Evolutionary conservation across 1,139 yeast genomes (phyloP), one percentile per base, ranked within the genome.

Genomic region (Suhomyces choctaworum): DNA sequence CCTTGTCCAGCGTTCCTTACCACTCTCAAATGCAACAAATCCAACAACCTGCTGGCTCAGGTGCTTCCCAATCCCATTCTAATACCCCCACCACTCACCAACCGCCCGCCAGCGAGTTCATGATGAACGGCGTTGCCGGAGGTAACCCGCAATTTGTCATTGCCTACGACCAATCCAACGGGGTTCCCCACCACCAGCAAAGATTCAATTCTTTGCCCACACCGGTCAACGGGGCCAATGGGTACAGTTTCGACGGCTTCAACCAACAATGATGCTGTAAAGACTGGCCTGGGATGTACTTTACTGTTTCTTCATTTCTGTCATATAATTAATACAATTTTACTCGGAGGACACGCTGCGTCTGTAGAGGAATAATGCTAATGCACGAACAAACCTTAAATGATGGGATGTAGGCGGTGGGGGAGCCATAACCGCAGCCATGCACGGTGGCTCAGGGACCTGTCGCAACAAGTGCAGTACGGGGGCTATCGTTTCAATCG

Each of bases 191-290:
- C 23, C 62, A 55, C 23, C 62, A 55, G 29, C 60, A 54, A 32
- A 50, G 65, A 29, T 62, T 52, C 37, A 56, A 56, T 39, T 51
- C 60, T 22, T 57, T 60, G 37, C 66, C 66, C 8, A 57, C 54
- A 7, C 61, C 63, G 4, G 50, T 52, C 14, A 43, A 45, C 31
- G 44, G 44, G 23, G 37, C 33, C 17, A 36, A 48, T 17, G 44
- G 42, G 25, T 49, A 48, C 35, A 49, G 51, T 17, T 50, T 48
- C 36, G 48, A 45, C 17, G 41, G 38, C 7, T 45, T 41, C 30
- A 27, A 25, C 23, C 44, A 36, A 25, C 42, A 31, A 31, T 39
- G 37, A 8, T 17, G 20, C 6, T 17, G 6, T 17, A n/a, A 9
- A n/a, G 24, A 19, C 14, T 11, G 27, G 27, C 16, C 7, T 17